Percentiles rank a stretch among this genome's conserved stretches.
Evolutionary conservation across 2,329 filamentous ascomycete species (phyloP).

Genomic region (Paramyrothecium sp.): DNA sequence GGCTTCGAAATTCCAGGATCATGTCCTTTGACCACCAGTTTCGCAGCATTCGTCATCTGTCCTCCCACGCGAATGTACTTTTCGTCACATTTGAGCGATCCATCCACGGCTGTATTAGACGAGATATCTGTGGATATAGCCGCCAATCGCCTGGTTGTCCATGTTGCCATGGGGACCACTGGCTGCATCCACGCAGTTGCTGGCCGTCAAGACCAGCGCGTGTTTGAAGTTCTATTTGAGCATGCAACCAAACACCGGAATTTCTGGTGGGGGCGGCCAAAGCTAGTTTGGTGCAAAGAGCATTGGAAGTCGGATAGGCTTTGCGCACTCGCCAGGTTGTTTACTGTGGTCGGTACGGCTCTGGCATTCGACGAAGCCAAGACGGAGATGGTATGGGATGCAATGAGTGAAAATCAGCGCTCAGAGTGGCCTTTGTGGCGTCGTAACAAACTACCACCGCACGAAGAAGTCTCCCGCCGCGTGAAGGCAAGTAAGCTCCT

Average conservation of each 20-base stretch:
- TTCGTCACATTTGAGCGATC: background rate
- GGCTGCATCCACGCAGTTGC: conserved; percentile 1
- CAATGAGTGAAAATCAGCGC: background rate
- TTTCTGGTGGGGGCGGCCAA: background rate
- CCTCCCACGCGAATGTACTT: background rate
- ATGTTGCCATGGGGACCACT: conserved; percentile 1
- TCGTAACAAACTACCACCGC: background rate
- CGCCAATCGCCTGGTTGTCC: background rate
- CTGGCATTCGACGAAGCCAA: conserved; percentile 1
- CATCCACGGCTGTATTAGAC: background rate
- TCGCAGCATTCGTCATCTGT: background rate
- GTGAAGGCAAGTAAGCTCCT: background rate
- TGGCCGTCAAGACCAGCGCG: background rate
- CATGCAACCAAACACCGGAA: background rate
- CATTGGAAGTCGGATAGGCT: conserved; percentile 3
- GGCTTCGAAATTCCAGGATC: background rate
- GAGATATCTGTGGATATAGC: conserved; percentile 1
- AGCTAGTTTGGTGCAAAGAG: background rate
- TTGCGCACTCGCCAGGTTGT: background rate
- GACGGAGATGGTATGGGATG: background rate
- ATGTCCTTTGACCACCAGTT: background rate
- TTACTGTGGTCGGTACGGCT: background rate
- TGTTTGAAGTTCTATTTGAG: background rate
- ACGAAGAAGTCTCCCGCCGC: background rate
- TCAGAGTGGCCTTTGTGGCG: background rate